A percentile compares a stretch with the other conserved stretches of the same genome.
phyloP scores from a whole-genome alignment of 495 filamentous ascomycete species.

The Bathelium albidoporum region DNA sequence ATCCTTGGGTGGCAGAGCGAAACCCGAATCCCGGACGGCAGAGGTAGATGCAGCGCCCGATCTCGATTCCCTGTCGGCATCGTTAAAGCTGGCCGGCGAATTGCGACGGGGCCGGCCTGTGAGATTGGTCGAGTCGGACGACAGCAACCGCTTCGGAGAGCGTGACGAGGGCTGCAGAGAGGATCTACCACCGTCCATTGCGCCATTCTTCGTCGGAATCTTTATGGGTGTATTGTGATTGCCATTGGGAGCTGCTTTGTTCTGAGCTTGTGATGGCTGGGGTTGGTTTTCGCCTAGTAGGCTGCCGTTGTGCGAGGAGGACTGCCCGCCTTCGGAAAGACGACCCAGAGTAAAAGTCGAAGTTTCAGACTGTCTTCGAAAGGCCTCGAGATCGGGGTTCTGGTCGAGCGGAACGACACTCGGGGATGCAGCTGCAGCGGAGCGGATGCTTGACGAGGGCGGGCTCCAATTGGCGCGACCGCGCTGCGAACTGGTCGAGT shows the following conservation, averaged over 20 bases:
- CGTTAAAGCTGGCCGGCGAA: conserved; percentile 33
- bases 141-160: conserved; percentile 21
- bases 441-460: conserved; percentile 54
- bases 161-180: neutral
- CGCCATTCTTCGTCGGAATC: neutral
- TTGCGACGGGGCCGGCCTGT: conserved; percentile 27
- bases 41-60: neutral
- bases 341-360: conserved; percentile 42
- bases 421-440: conserved; percentile 57
- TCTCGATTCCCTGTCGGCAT: conserved; percentile 9
- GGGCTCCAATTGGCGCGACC: conserved; percentile 61
- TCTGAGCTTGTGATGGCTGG: neutral
- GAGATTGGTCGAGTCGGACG: conserved; percentile 29
- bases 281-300: neutral
- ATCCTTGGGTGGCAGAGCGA: neutral
- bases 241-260: neutral
- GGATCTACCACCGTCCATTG: neutral
- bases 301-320: conserved; percentile 11
- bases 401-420: conserved; percentile 58
- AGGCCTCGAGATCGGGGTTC: conserved; percentile 67
- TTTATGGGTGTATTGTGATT: neutral
- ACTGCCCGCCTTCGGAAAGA: conserved; percentile 14
- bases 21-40: neutral
- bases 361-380: conserved; percentile 57
- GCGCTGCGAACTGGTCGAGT: conserved; percentile 26